Base-by-base conservation (phyloP, 2,329 filamentous ascomycete species). In the Aspergillus vadensis region DNA sequence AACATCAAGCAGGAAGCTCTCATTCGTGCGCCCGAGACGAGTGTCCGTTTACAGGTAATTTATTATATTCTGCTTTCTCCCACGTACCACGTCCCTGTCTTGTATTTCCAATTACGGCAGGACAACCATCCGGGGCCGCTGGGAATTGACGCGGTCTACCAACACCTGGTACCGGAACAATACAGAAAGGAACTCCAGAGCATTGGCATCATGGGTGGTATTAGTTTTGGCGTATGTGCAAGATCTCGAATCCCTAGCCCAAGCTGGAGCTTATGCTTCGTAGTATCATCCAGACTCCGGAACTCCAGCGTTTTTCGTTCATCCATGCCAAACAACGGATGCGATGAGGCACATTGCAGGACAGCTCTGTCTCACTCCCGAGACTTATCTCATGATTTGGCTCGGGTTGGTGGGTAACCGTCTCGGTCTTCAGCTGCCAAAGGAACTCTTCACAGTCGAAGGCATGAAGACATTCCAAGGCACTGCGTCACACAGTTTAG, bases 271-370 rank as follows among this genome's bases (percentile, higher is more conserved):
- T 76, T 74, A 79, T 77, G 65, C 66, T 69, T 68, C 63, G 73
- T 77, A 94, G 87, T 88, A 96, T 76, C 92, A 98, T 82, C 94
- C 95, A 55, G 77, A 91, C 61, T 91, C 88, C 60, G 90, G 89
- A 56, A 77, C 88, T 60, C 91, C 92, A 43, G 86, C 87, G 53
- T 97, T 94, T 77, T 97, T 97, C 77, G 84, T 98, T 68, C 95
- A 99, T 79, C 94, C 95, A 23, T 98, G 95, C 78, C 86, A 91
- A 74, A 91, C 95, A 8, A 90, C 90, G 58, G 89, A 94, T 65
- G 90, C 91, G 55, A 90, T 98, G 84, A 81, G 82, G 67, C 81
- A 80, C 55, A 87, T 92, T 69, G 79, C 84, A 67, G 70, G 75
- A 14, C 69, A 70, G 53, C 67, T 67, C 59, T 63, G 70, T n/a